Percentiles rank a stretch among this genome's conserved stretches.
Conservation (phyloP, 306 rosid species). For the Vigna trinervia region DNA sequence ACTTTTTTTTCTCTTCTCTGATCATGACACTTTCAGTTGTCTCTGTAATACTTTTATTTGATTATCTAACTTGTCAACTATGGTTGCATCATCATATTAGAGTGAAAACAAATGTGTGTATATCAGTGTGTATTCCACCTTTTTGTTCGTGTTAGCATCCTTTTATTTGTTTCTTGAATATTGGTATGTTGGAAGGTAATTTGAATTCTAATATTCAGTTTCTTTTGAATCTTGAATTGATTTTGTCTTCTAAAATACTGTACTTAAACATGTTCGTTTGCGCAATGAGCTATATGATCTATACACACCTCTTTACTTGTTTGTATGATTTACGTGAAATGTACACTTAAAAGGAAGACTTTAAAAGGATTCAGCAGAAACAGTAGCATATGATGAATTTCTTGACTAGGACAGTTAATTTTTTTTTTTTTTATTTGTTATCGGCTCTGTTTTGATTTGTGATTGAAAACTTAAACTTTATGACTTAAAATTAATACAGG, state of each 20-base stretch:
- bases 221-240: neutral
- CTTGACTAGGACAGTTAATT: too few species aligned
- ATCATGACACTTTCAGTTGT: neutral
- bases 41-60: neutral
- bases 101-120: conserved; percentile 97
- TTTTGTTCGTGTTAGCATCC: neutral
- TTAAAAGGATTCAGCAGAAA: too few species aligned
- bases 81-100: conserved; percentile 49
- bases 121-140: neutral
- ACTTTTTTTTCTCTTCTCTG: neutral
- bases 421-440: too few species aligned
- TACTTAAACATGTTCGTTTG: neutral
- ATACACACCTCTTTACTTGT: neutral
- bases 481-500: too few species aligned
- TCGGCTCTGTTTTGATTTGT: too few species aligned
- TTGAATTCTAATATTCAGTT: too few species aligned
- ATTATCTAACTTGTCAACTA: neutral
- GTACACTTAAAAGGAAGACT: too few species aligned
- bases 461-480: too few species aligned
- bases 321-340: too few species aligned
- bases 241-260: neutral
- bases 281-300: neutral
- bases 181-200: neutral
- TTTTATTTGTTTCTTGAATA: neutral
- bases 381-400: too few species aligned